Percentiles rank a stretch among this genome's conserved stretches.
phyloP scores from a whole-genome alignment of 176 grass and related monocot species.

The Oryza officinalis region DNA sequence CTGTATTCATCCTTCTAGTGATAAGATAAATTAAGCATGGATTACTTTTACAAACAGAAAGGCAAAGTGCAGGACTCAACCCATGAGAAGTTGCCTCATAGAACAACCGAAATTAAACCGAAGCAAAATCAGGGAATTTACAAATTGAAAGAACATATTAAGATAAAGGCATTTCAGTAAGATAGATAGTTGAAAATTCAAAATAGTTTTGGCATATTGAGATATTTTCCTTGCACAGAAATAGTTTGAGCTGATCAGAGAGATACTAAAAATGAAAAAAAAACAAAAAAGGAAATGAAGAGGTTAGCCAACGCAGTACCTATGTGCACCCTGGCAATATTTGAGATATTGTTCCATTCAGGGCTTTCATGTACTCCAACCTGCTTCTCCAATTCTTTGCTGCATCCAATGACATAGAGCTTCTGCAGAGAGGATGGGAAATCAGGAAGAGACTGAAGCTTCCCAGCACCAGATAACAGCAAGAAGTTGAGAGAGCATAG shows the following conservation, averaged over 20 bases:
- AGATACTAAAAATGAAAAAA: neutral
- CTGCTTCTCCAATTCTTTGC: neutral
- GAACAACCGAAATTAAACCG: no score
- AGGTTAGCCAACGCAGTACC: neutral
- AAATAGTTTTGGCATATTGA: no score
- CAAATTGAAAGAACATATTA: neutral
- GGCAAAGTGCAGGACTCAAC: no score
- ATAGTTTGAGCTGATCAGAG: neutral
- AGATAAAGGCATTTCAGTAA: no score
- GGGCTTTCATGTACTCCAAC: neutral
- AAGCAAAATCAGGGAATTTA: no score
- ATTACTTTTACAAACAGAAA: no score
- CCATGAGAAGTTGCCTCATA: no score
- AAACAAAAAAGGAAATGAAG: neutral
- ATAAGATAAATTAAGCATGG: neutral
- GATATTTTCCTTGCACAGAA: neutral
- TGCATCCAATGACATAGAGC: neutral
- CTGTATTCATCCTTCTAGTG: neutral
- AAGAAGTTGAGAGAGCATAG: conserved; percentile 32
- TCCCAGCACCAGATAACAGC: neutral
- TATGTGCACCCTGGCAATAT: neutral
- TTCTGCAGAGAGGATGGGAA: conserved; percentile 14
- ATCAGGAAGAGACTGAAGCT: conserved; percentile 6
- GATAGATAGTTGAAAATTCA: neutral
- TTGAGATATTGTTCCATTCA: conserved; percentile 10